Conservation (phyloP, 345 rosid species). For the Raphanus sativus region DNA sequence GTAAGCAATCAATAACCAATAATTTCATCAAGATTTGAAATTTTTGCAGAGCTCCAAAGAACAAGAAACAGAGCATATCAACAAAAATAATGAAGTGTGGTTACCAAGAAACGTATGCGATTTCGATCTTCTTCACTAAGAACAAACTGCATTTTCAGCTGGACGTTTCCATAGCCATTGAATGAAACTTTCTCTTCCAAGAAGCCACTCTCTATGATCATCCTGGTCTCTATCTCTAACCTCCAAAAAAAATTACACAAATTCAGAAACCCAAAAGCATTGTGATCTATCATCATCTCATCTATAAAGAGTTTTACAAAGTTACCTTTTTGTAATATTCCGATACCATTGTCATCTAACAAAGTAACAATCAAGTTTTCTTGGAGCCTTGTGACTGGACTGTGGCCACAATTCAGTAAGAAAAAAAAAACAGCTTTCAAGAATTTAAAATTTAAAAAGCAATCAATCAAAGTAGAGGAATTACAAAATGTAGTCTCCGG, state of each 20-base stretch:
- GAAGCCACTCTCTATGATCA: slow-evolving; percentile 71
- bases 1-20: slow-evolving; percentile 15
- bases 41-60: neutral
- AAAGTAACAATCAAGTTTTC: slow-evolving; percentile 65
- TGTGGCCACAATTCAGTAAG: slow-evolving; percentile 37
- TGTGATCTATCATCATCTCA: slow-evolving; percentile 17
- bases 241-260: slow-evolving; percentile 8
- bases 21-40: neutral
- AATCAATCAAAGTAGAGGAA: slow-evolving; percentile 8
- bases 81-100: neutral
- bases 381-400: slow-evolving; percentile 72
- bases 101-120: slow-evolving; percentile 70
- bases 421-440: neutral
- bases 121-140: slow-evolving; percentile 79
- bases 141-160: slow-evolving; percentile 73
- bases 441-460: neutral
- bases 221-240: slow-evolving; percentile 68
- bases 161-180: slow-evolving; percentile 73
- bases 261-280: slow-evolving; percentile 22
- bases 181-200: slow-evolving; percentile 68
- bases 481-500: slow-evolving; percentile 86
- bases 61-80: slow-evolving; percentile 22
- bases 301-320: neutral
- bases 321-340: slow-evolving; percentile 57
- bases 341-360: slow-evolving; percentile 59